These are phyloP conservation scores for Crataegus laevigata DNA, from an alignment of 306 rosid genomes.

Conservation along the genomic window DNA sequence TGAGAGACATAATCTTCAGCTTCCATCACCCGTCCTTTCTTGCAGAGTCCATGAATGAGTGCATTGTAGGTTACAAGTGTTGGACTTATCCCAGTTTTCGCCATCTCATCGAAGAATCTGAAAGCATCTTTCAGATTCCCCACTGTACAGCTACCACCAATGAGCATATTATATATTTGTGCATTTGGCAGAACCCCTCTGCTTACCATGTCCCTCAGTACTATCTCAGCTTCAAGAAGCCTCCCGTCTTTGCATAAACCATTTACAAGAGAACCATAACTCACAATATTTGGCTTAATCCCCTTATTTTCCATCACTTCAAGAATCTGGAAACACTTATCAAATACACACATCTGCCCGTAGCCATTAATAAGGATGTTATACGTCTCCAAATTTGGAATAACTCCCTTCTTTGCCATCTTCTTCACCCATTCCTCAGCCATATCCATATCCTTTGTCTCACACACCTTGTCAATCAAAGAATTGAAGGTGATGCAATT, in stretches of 20 bases:
- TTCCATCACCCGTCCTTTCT: conserved; percentile 44
- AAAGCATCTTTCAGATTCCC: conserved; percentile 49
- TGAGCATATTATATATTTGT: conserved; percentile 69
- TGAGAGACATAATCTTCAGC: conserved; percentile 50
- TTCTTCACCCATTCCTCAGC: conserved; percentile 71
- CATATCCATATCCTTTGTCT: conserved; percentile 41
- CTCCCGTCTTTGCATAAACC: conserved; percentile 57
- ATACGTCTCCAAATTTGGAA: conserved; percentile 47
- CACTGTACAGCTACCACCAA: conserved; percentile 45
- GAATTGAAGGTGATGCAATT: conserved; percentile 55
- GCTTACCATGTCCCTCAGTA: conserved; percentile 50
- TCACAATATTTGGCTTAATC: conserved; percentile 61
- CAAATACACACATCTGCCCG: conserved; percentile 37
- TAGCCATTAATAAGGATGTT: conserved; percentile 58
- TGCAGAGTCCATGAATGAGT: conserved; percentile 63
- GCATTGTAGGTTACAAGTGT: conserved; percentile 69
- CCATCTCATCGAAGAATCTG: conserved; percentile 56
- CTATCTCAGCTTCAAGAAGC: conserved; percentile 62
- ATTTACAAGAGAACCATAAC: conserved; percentile 67
- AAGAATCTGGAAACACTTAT: conserved; percentile 57
- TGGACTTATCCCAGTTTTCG: conserved; percentile 33
- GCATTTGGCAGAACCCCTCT: conserved; percentile 58
- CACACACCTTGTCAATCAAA: conserved; percentile 49
- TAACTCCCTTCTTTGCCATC: conserved; percentile 55
- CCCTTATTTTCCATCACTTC: conserved; percentile 69